These are phyloP conservation scores for Alternaria sp. DNA, from an alignment of 2,329 filamentous ascomycete species.

Conservation along the genomic window DNA sequence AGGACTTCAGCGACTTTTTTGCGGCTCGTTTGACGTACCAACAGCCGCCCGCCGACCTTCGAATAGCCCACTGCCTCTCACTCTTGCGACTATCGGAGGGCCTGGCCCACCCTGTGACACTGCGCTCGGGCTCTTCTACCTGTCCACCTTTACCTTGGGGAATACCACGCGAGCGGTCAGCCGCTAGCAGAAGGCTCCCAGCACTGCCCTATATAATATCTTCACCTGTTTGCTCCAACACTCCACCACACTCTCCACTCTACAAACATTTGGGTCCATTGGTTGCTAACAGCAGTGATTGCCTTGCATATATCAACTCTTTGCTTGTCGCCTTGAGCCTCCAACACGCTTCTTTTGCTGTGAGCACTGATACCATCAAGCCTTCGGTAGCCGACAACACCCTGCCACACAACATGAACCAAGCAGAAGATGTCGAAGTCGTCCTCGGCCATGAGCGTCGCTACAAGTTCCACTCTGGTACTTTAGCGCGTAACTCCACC, in stretches of 20 bases:
- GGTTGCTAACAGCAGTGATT: background rate
- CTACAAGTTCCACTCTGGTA: slow-evolving; percentile 46
- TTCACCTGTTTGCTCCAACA: background rate
- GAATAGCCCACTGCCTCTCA: background rate
- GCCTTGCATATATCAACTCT: background rate
- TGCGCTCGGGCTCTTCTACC: background rate
- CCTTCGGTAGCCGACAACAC: background rate
- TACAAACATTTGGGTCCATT: background rate
- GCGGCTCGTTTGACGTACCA: background rate
- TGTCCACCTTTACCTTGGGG: background rate
- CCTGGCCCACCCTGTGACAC: background rate
- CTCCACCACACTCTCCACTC: background rate
- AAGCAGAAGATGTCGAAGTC: slow-evolving; percentile 45
- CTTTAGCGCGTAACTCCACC: slow-evolving; percentile 41
- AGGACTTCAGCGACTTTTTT: background rate
- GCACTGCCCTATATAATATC: background rate
- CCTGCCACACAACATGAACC: slow-evolving; percentile 30
- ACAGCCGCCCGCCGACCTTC: background rate
- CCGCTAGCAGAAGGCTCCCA: background rate
- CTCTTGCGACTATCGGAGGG: background rate
- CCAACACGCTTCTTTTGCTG: background rate
- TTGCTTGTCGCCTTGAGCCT: background rate
- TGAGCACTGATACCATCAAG: background rate
- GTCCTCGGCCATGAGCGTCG: slow-evolving; percentile 36
- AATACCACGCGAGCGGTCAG: background rate